Evolutionary conservation across 2,329 filamentous ascomycete genomes (phyloP).

Genomic region (Pseudogymnoascus sp.): DNA sequence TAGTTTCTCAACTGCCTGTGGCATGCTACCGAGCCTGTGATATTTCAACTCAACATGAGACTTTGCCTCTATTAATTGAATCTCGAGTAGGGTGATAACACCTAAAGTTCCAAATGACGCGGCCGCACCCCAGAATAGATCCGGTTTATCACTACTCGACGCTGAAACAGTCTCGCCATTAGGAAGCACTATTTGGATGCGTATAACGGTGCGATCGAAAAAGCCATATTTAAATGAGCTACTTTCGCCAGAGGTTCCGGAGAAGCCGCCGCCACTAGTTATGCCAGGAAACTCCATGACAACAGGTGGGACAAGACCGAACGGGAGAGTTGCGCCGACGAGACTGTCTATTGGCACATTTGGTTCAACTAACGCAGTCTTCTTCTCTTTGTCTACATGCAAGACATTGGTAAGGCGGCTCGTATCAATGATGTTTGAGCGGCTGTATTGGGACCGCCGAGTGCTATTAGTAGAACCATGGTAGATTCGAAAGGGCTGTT

Average conservation of each 20-base stretch:
- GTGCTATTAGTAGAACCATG: conserved; percentile 51
- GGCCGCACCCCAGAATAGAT: conserved; percentile 48
- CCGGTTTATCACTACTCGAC: conserved; percentile 37
- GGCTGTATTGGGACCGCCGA: conserved; percentile 19
- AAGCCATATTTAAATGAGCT: conserved; percentile 58
- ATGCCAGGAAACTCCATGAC: conserved; percentile 68
- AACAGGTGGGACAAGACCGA: conserved; percentile 53
- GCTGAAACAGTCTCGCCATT: conserved; percentile 47
- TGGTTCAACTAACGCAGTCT: conserved; percentile 52
- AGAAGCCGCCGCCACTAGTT: conserved; percentile 59
- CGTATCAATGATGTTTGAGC: conserved; percentile 38
- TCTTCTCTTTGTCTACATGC: conserved; percentile 32
- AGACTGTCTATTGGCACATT: conserved; percentile 62
- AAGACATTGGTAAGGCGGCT: conserved; percentile 39
- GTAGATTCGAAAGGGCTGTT: conserved; percentile 45
- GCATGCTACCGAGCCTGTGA: conserved; percentile 35
- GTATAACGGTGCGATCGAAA: conserved; percentile 55
- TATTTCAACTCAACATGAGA: conserved; percentile 30
- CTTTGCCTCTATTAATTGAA: conserved; percentile 34
- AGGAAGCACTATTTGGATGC: conserved; percentile 55
- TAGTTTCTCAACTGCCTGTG: conserved; percentile 37
- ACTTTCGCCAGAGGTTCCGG: conserved; percentile 59
- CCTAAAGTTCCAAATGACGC: conserved; percentile 50
- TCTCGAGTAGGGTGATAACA: conserved; percentile 48
- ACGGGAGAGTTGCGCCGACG: conserved; percentile 45